Conservation (phyloP, 83 land plant species). For the Picea abies region DNA sequence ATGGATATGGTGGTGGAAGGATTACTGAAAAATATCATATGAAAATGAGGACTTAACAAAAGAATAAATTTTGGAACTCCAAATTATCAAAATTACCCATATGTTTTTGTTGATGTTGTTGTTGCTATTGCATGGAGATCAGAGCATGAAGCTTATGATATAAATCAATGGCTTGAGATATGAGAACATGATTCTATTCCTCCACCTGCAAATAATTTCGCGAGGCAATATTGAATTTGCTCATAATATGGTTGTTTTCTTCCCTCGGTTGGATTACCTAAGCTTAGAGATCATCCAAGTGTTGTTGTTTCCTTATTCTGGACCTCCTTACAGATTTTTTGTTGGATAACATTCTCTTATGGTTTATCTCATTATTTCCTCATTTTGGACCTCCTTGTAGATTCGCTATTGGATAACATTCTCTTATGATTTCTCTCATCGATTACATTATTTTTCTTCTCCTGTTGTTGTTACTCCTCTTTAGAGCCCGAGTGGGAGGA, state of each 20-base stretch:
- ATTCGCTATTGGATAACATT: conserved; percentile 79
- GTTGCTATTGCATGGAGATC: conserved; percentile 29
- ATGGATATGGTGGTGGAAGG: neutral
- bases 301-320: conserved; percentile 74
- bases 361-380: conserved; percentile 73
- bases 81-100: neutral
- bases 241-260: conserved; percentile 33
- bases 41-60: neutral
- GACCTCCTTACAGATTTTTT: conserved; percentile 79
- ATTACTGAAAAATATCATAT: neutral
- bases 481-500: neutral
- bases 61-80: neutral
- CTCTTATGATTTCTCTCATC: conserved; percentile 65
- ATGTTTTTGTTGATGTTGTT: neutral
- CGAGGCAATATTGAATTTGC: conserved; percentile 20
- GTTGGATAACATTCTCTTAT: conserved; percentile 71
- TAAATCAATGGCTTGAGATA: conserved; percentile 49
- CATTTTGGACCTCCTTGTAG: conserved; percentile 71
- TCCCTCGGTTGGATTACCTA: conserved; percentile 33
- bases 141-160: conserved; percentile 44
- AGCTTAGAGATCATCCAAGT: conserved; percentile 49
- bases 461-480: neutral
- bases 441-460: neutral
- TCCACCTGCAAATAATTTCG: conserved; percentile 38
- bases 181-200: conserved; percentile 45